Evolutionary conservation across 176 grass and related monocot genomes (phyloP).

Genomic region (Musa acuminata): DNA sequence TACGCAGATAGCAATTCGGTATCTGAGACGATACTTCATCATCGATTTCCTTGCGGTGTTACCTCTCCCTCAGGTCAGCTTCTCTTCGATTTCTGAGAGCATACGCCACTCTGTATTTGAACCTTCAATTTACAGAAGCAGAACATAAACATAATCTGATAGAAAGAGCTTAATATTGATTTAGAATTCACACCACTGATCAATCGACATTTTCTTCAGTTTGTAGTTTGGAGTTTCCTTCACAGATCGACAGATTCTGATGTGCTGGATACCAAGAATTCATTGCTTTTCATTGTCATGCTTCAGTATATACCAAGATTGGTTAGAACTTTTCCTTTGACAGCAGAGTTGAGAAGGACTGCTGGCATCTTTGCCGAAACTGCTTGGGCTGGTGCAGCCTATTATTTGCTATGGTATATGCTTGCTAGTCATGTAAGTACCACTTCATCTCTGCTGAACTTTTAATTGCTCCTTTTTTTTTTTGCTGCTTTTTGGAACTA

Average conservation of each 20-base stretch:
- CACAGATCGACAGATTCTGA: constrained; percentile 30
- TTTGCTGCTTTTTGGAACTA: neutral
- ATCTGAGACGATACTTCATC: constrained; percentile 61
- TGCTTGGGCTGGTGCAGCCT: constrained; percentile 60
- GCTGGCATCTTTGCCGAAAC: constrained; percentile 64
- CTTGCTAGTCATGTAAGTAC: constrained; percentile 69
- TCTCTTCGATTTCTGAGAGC: neutral
- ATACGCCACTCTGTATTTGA: too few relatives aligned
- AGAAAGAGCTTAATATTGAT: neutral
- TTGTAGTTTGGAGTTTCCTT: constrained; percentile 46
- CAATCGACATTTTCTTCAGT: constrained; percentile 13
- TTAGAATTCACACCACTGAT: neutral
- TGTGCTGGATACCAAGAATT: constrained; percentile 45
- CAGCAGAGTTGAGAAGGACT: constrained; percentile 58
- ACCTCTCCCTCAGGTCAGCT: constrained; percentile 61
- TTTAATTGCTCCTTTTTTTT: neutral
- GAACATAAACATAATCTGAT: too few relatives aligned
- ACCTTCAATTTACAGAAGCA: too few relatives aligned
- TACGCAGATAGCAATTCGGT: constrained; percentile 55
- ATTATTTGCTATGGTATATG: constrained; percentile 76
- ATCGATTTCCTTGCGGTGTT: constrained; percentile 62
- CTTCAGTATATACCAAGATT: constrained; percentile 64
- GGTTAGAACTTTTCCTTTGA: constrained; percentile 47
- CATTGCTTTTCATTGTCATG: constrained; percentile 45
- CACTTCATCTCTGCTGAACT: neutral